Evolutionary conservation across 2,329 filamentous ascomycete species (phyloP).

Genomic region (Penicillium capsulatum): DNA sequence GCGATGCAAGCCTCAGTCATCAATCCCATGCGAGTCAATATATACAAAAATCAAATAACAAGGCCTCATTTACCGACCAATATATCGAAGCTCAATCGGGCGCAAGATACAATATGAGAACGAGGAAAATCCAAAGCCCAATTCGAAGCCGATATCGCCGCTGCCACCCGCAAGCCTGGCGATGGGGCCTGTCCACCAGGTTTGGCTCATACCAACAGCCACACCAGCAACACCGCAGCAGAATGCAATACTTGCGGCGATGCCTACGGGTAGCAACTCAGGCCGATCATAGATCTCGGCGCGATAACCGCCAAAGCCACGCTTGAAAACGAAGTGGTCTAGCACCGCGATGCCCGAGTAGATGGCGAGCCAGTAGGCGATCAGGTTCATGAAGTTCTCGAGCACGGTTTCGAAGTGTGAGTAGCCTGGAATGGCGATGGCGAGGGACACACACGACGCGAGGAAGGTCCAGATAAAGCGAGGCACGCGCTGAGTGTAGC

Average conservation of each 20-base stretch:
- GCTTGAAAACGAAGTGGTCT: constrained; percentile 66
- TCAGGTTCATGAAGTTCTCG: constrained; percentile 66
- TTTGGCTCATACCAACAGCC: constrained; percentile 65
- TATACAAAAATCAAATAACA: constrained; percentile 12
- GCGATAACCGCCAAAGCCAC: constrained; percentile 58
- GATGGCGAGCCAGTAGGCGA: constrained; percentile 70
- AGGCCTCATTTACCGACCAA: constrained; percentile 39
- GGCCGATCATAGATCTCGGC: constrained; percentile 56
- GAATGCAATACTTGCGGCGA: constrained; percentile 62
- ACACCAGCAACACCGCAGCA: constrained; percentile 62
- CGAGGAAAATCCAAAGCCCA: constrained; percentile 60
- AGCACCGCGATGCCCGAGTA: constrained; percentile 63
- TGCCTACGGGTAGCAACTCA: constrained; percentile 56
- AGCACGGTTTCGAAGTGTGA: constrained; percentile 60
- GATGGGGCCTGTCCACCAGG: constrained; percentile 66
- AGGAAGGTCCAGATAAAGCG: constrained; percentile 65
- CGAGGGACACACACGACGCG: constrained; percentile 61
- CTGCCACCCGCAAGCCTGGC: constrained; percentile 54
- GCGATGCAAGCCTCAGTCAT: not conserved
- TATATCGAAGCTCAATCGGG: constrained; percentile 46
- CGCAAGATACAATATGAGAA: constrained; percentile 52
- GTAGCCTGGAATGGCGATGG: constrained; percentile 67
- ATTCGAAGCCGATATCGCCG: constrained; percentile 61
- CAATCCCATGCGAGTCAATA: constrained; percentile 1
- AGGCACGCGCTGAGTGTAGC: constrained; percentile 57